Evolutionary conservation across 495 filamentous ascomycete species (phyloP).

Genomic region (Trypethelium eluteriae): DNA sequence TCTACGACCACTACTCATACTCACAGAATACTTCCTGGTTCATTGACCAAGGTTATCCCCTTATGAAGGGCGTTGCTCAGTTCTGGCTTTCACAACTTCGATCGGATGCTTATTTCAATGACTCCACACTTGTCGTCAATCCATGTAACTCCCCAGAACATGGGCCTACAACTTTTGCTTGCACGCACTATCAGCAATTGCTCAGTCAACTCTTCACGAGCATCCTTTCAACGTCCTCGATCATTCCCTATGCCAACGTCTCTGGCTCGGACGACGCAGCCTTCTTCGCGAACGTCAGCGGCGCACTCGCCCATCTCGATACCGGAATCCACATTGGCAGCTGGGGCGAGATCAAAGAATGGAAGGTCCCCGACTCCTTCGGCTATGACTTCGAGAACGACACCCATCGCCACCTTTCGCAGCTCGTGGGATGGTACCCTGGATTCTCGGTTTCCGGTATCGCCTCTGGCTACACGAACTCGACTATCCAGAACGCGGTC

Average conservation of each 20-base stretch:
- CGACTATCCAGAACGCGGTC: slow-evolving; percentile 38
- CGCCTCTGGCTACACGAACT: slow-evolving; percentile 27
- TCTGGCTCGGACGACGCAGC: slow-evolving; percentile 18
- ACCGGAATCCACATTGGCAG: slow-evolving; percentile 42
- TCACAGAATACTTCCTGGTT: slow-evolving; percentile 41
- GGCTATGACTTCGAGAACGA: slow-evolving; percentile 40
- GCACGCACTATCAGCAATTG: slow-evolving; percentile 45
- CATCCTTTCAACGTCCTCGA: slow-evolving; percentile 28
- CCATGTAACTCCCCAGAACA: slow-evolving; percentile 48
- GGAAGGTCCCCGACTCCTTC: slow-evolving; percentile 15
- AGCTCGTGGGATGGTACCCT: slow-evolving; percentile 48
- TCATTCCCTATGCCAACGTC: slow-evolving; percentile 20
- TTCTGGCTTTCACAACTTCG: slow-evolving; percentile 45
- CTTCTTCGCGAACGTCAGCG: slow-evolving; percentile 30
- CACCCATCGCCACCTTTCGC: slow-evolving; percentile 47
- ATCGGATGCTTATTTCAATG: slow-evolving; percentile 42
- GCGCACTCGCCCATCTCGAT: slow-evolving; percentile 35
- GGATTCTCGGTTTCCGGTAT: slow-evolving; percentile 40
- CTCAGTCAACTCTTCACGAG: slow-evolving; percentile 41
- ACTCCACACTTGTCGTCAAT: slow-evolving; percentile 44
- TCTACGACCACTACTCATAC: slow-evolving; percentile 45
- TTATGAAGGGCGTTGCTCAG: slow-evolving; percentile 42
- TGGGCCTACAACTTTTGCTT: slow-evolving; percentile 47
- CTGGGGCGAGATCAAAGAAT: slow-evolving; percentile 41
- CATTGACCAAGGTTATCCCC: slow-evolving; percentile 37